Evolutionary conservation across 148 eudicot genomes (phyloP), one percentile per base, ranked within the genome.

Genomic region (Polygonum maritimum): DNA sequence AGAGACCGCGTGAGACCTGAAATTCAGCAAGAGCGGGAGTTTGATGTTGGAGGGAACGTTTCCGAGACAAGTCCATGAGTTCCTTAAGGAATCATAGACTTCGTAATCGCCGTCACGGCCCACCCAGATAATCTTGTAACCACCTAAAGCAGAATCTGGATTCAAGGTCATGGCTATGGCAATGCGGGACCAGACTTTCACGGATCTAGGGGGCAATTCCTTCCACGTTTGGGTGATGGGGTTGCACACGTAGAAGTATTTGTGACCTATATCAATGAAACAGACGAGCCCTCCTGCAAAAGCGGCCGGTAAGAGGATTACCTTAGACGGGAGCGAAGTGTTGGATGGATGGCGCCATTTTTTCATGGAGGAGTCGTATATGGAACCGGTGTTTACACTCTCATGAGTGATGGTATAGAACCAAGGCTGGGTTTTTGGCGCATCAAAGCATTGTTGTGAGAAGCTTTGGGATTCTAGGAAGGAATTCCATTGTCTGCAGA

Each of bases 241-340:
- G 85, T 94, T 94, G 82, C 92, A 89, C 4, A 95, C 84, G 60
- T 86, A 90, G 80, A 95, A 89, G 79, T 87, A 83, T 8, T 85
- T 83, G 55, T 88, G 88, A 33, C 94, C 91, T 65, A 86, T 81
- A 75, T 95, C 96, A 18, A 89, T 86, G 78, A 90, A 88, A 79
- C 99, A 95, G 47, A 95, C 86, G 1, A 95, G 94, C 76, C 99
- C 99, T 73, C 99, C 99, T 2, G 90, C 89, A 38, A 96, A 95
- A 79, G 99, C 97, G 71, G 89, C 92, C 4, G 97, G 97, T 80
- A 92, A 76, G 48, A 92, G 85, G 40, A 84, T 85, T 33, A 78
- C 76, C 77, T 95, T 31, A 4, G 36, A 3, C 88, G 88, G 54
- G 92, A 91, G 67, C 85, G 82, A 79, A 33, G 94, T 88, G 72